These are phyloP conservation scores for Mycosphaerella sp. DNA, from an alignment of 2,329 filamentous ascomycete genomes.

Conservation along the genomic window DNA sequence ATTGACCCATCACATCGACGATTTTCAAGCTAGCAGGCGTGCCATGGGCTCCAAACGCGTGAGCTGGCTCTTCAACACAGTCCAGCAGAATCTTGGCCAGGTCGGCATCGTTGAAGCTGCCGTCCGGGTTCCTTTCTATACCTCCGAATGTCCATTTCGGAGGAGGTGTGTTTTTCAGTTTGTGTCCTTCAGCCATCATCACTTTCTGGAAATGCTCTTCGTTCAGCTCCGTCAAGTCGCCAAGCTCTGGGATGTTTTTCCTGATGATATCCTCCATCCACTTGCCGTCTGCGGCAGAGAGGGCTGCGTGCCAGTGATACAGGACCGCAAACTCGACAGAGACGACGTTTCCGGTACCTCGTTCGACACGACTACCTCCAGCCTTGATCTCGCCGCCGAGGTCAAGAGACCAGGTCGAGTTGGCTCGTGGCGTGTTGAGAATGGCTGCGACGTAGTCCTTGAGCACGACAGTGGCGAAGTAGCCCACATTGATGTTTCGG, in stretches of 20 bases:
- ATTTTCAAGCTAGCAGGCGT: slow-evolving; percentile 44
- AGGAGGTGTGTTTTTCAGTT: slow-evolving; percentile 33
- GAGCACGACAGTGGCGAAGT: slow-evolving; percentile 43
- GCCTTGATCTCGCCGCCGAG: slow-evolving; percentile 44
- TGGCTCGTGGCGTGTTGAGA: slow-evolving; percentile 42
- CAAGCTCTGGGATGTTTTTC: slow-evolving; percentile 35
- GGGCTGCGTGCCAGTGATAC: slow-evolving; percentile 45
- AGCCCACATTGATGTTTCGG: slow-evolving; percentile 45
- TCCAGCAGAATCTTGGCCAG: slow-evolving; percentile 43
- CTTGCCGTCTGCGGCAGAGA: slow-evolving; percentile 41
- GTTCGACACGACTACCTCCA: slow-evolving; percentile 35
- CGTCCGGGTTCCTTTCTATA: slow-evolving; percentile 38
- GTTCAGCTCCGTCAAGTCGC: slow-evolving; percentile 41
- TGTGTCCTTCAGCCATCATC: slow-evolving; percentile 35
- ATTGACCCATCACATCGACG: slow-evolving; percentile 46
- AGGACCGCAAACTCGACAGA: slow-evolving; percentile 45
- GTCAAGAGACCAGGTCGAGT: slow-evolving; percentile 44
- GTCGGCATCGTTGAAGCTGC: slow-evolving; percentile 41
- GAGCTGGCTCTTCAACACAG: slow-evolving; percentile 46
- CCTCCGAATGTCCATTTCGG: slow-evolving; percentile 40
- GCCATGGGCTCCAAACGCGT: slow-evolving; percentile 47
- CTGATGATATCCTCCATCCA: slow-evolving; percentile 43
- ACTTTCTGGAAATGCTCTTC: slow-evolving; percentile 40
- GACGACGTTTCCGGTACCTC: slow-evolving; percentile 42
- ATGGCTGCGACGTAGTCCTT: slow-evolving; percentile 46